phyloP scores from a whole-genome alignment of 352 stramenopile genomes.

The Pythium utonaiense region DNA sequence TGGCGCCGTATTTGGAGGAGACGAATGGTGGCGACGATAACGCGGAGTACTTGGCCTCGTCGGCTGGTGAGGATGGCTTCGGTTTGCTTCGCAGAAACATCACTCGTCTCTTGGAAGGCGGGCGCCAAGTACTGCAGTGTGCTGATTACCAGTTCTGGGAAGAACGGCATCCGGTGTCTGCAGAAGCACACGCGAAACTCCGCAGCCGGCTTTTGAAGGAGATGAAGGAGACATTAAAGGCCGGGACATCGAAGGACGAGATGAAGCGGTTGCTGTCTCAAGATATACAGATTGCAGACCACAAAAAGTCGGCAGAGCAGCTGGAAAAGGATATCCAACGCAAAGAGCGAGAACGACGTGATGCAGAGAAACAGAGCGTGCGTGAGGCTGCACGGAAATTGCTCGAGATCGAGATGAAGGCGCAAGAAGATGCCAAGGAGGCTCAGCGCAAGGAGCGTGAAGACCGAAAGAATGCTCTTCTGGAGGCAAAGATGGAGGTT shows the following conservation, averaged over 20 bases:
- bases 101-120: conserved; percentile 66
- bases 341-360: conserved; percentile 49
- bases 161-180: conserved; percentile 59
- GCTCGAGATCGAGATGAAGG: conserved; percentile 75
- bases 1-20: conserved; percentile 22
- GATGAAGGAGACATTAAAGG: conserved; percentile 44
- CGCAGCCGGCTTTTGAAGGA: conserved; percentile 52
- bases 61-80: conserved; percentile 73
- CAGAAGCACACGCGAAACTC: conserved; percentile 57
- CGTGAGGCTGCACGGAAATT: conserved; percentile 65
- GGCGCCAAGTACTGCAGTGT: conserved; percentile 59
- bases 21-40: neutral
- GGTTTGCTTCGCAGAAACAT: conserved; percentile 71
- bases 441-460: conserved; percentile 60
- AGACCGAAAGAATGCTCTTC: conserved; percentile 63
- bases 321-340: conserved; percentile 28
- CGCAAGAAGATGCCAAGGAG: conserved; percentile 72
- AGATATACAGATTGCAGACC: conserved; percentile 41
- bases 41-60: conserved; percentile 44
- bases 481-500: conserved; percentile 60
- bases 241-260: conserved; percentile 32
- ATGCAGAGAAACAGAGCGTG: conserved; percentile 68
- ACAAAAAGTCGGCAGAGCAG: conserved; percentile 43
- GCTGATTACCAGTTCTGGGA: conserved; percentile 85
- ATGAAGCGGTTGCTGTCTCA: conserved; percentile 42